These are phyloP conservation scores for Leptosphaerulina australis DNA, from an alignment of 2,329 filamentous ascomycete genomes.

Conservation along the genomic window DNA sequence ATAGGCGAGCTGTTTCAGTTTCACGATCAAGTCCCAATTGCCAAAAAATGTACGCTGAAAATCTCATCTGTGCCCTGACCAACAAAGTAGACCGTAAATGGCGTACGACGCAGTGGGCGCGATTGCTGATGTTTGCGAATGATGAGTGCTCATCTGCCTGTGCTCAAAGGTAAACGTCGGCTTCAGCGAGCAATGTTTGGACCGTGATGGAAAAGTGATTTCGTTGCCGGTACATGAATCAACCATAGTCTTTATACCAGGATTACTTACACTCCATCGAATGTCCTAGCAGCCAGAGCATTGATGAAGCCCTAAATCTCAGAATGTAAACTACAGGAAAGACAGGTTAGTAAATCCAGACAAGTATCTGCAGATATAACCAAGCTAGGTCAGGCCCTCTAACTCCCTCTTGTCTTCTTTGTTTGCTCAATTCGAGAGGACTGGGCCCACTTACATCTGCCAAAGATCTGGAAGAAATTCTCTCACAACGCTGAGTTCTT, in stretches of 20 bases:
- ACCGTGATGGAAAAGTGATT: slow-evolving; percentile 4
- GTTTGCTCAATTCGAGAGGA: background rate
- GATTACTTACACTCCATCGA: slow-evolving; percentile 1
- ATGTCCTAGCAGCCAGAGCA: slow-evolving; percentile 1
- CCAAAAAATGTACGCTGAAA: slow-evolving; percentile 18
- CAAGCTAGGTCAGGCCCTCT: background rate
- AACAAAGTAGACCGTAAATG: slow-evolving; percentile 10
- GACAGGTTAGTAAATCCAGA: background rate
- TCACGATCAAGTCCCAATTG: slow-evolving; percentile 12
- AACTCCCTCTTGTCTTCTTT: background rate
- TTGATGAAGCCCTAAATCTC: background rate
- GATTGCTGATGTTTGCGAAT: slow-evolving; percentile 1
- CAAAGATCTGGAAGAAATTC: background rate
- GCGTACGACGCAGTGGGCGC: slow-evolving; percentile 16
- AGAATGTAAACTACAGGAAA: slow-evolving; percentile 3
- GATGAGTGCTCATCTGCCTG: background rate
- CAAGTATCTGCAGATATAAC: slow-evolving; percentile 2
- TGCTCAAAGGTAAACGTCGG: slow-evolving; percentile 5
- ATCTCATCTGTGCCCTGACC: background rate
- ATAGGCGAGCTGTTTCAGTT: background rate
- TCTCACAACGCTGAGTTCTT: background rate
- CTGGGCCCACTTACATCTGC: background rate
- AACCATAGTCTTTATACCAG: background rate
- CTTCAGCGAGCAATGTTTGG: background rate
- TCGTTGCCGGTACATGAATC: background rate